phyloP scores from a whole-genome alignment of 2,329 filamentous ascomycete species.

The Pestalotiopsis sp. region DNA sequence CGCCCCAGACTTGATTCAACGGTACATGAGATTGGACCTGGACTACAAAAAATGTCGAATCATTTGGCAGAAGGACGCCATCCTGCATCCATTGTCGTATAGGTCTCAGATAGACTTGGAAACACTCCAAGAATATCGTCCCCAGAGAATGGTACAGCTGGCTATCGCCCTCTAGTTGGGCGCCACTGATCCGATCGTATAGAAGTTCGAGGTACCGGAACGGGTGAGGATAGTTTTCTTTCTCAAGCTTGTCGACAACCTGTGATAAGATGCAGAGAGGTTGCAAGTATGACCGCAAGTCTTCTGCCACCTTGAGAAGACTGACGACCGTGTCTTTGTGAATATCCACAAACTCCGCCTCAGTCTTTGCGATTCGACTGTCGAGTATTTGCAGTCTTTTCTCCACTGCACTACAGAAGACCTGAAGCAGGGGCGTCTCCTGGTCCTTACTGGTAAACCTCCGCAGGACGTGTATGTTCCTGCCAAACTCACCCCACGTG shows the following conservation, averaged over 20 bases:
- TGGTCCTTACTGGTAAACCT: slow-evolving; percentile 46
- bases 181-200: slow-evolving; percentile 69
- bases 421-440: slow-evolving; percentile 65
- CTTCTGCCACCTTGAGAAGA: slow-evolving; percentile 61
- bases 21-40: slow-evolving; percentile 59
- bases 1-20: slow-evolving; percentile 72
- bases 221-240: slow-evolving; percentile 50
- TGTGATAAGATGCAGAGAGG: slow-evolving; percentile 63
- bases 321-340: slow-evolving; percentile 63
- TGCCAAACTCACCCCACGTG: slow-evolving; percentile 49
- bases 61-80: slow-evolving; percentile 67
- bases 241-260: slow-evolving; percentile 61
- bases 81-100: slow-evolving; percentile 84
- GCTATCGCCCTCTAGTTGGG: slow-evolving; percentile 70
- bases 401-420: slow-evolving; percentile 68
- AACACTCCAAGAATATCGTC: slow-evolving; percentile 76
- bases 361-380: slow-evolving; percentile 56
- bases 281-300: slow-evolving; percentile 55
- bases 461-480: slow-evolving; percentile 48
- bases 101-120: slow-evolving; percentile 79
- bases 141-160: slow-evolving; percentile 65
- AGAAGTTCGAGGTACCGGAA: slow-evolving; percentile 81
- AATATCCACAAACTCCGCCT: slow-evolving; percentile 61
- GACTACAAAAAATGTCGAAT: slow-evolving; percentile 77
- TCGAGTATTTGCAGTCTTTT: slow-evolving; percentile 63